Evolutionary conservation across 352 stramenopile species (phyloP).

Genomic region (Labyrinthula sp.): DNA sequence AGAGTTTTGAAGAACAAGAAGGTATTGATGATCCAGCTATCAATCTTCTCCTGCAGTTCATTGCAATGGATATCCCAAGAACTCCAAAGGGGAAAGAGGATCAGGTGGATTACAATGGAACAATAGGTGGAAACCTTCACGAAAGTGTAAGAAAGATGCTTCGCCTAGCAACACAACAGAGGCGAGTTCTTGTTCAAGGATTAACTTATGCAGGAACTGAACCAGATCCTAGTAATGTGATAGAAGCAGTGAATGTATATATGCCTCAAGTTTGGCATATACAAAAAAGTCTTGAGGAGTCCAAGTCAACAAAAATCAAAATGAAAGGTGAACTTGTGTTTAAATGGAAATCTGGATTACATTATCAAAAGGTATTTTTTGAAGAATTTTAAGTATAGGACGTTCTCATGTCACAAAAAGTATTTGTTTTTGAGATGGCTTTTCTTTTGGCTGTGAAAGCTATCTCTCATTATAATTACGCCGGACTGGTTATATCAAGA

Average conservation of each 20-base stretch:
- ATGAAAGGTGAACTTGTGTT: conserved; percentile 22
- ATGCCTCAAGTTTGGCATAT: conserved; percentile 22
- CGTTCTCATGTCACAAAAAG: no score
- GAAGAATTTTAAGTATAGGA: conserved; percentile 26
- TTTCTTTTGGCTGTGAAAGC: conserved; percentile 19
- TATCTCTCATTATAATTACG: conserved; percentile 21
- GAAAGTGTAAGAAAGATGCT: conserved; percentile 15
- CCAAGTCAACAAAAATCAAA: conserved; percentile 10
- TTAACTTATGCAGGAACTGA: conserved; percentile 3
- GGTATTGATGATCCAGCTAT: no score
- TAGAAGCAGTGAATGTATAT: conserved; percentile 16
- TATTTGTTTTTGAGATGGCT: conserved; percentile 24
- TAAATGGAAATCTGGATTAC: conserved; percentile 19
- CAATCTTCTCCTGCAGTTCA: no score
- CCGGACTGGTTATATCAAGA: conserved; percentile 1
- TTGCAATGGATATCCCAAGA: no score
- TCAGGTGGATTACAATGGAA: conserved; percentile 7
- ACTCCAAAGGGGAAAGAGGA: no score
- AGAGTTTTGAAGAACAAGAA: no score
- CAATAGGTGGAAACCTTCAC: conserved; percentile 16
- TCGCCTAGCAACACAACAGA: conserved; percentile 17
- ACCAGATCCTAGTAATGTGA: conserved; percentile 19
- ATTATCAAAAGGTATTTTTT: conserved; percentile 8
- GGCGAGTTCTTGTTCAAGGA: conserved; percentile 14
- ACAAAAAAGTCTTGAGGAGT: conserved; percentile 19